These are phyloP conservation scores for Ascochyta lentis DNA, from an alignment of 2,329 filamentous ascomycete genomes.

Conservation along the genomic window DNA sequence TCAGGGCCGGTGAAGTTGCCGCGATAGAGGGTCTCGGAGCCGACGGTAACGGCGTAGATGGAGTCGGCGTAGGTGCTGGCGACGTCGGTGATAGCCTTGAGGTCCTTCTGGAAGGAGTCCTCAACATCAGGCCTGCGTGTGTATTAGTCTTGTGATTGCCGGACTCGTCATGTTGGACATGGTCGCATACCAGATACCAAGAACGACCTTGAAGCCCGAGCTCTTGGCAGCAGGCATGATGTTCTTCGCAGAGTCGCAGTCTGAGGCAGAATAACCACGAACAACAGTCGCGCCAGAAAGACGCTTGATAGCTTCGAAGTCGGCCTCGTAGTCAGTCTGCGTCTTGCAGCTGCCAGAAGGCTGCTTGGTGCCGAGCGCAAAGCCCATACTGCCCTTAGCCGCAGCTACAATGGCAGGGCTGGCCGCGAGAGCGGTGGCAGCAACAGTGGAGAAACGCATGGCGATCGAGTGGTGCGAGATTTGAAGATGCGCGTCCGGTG, in stretches of 20 bases:
- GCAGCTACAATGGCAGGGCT: slow-evolving; percentile 59
- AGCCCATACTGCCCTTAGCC: slow-evolving; percentile 64
- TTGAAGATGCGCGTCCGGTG: slow-evolving; percentile 2
- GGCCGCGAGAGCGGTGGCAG: slow-evolving; percentile 39
- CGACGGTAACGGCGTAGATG: slow-evolving; percentile 73
- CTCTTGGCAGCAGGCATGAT: slow-evolving; percentile 70
- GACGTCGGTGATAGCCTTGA: slow-evolving; percentile 61
- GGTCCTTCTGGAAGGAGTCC: slow-evolving; percentile 67
- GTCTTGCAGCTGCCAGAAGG: slow-evolving; percentile 66
- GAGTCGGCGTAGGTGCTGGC: slow-evolving; percentile 60
- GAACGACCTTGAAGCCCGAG: slow-evolving; percentile 70
- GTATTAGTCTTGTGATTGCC: background rate
- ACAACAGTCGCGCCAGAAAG: slow-evolving; percentile 63
- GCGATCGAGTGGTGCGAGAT: slow-evolving; percentile 17
- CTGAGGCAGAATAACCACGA: slow-evolving; percentile 70
- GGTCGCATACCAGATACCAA: slow-evolving; percentile 69
- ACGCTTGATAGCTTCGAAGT: slow-evolving; percentile 67
- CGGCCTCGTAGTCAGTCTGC: slow-evolving; percentile 66
- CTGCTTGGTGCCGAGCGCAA: slow-evolving; percentile 71
- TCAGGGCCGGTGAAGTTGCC: slow-evolving; percentile 68
- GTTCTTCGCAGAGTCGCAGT: slow-evolving; percentile 69
- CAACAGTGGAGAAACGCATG: slow-evolving; percentile 47
- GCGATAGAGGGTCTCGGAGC: slow-evolving; percentile 74
- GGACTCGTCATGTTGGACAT: background rate
- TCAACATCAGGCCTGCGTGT: slow-evolving; percentile 65